Conservation (phyloP, 2,329 filamentous ascomycete genomes). For the Clonostachys byssicola region DNA sequence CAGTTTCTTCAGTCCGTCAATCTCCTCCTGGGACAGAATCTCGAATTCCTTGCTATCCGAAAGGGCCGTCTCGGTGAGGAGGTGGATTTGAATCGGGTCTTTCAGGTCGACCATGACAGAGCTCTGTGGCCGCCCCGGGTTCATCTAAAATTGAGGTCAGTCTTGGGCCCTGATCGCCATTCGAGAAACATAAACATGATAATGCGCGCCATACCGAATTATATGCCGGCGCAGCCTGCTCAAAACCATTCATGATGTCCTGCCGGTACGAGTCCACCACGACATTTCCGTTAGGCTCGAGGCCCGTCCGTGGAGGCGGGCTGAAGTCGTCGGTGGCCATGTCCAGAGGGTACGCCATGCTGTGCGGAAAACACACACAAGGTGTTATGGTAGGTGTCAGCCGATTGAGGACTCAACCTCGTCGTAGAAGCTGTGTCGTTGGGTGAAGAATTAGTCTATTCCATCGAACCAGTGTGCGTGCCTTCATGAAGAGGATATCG, state of each 20-base stretch:
- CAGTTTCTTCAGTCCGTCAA: slow-evolving; percentile 89
- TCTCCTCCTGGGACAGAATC: slow-evolving; percentile 85
- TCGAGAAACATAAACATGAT: slow-evolving; percentile 1
- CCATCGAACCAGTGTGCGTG: no score
- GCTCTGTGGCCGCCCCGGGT: slow-evolving; percentile 45
- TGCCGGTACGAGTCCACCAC: slow-evolving; percentile 56
- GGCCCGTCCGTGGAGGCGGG: slow-evolving; percentile 18
- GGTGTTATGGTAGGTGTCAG: no score
- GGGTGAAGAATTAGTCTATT: no score
- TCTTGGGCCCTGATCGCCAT: not conserved
- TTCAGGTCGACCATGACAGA: slow-evolving; percentile 57
- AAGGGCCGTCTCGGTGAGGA: slow-evolving; percentile 90
- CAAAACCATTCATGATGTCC: slow-evolving; percentile 49
- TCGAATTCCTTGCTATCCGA: slow-evolving; percentile 82
- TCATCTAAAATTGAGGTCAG: slow-evolving; percentile 34
- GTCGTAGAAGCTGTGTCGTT: no score
- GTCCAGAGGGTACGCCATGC: slow-evolving; percentile 3
- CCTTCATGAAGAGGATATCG: no score
- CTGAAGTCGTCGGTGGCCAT: slow-evolving; percentile 28
- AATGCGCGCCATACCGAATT: slow-evolving; percentile 45
- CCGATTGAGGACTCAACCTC: no score
- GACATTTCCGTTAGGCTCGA: slow-evolving; percentile 36
- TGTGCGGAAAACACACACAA: no score
- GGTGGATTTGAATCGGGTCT: slow-evolving; percentile 78
- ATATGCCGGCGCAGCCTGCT: slow-evolving; percentile 47